Percentiles rank a stretch among this genome's conserved stretches.
Conservation (phyloP, 2,329 filamentous ascomycete genomes). For the Fusarium proliferatum region DNA sequence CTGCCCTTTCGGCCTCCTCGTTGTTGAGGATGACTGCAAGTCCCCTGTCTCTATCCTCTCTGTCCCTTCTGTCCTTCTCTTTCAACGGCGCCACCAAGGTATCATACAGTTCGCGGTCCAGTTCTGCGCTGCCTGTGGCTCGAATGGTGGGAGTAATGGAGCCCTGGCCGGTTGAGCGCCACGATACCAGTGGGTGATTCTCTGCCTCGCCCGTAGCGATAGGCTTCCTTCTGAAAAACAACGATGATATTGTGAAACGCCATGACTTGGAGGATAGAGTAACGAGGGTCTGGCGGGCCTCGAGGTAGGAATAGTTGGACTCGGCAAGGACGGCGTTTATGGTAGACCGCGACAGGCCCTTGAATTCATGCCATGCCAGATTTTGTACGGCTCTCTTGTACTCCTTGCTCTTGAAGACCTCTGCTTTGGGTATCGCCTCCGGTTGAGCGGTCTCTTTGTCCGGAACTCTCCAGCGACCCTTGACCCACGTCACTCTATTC, state of each 20-base stretch:
- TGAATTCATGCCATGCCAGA: constrained; percentile 81
- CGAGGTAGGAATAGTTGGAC: constrained; percentile 81
- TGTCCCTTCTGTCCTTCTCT: constrained; percentile 54
- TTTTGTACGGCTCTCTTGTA: constrained; percentile 77
- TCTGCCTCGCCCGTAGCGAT: constrained; percentile 65
- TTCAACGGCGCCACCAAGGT: constrained; percentile 67
- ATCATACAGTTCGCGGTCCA: constrained; percentile 70
- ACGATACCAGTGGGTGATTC: constrained; percentile 71
- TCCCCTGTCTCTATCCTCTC: constrained; percentile 63
- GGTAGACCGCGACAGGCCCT: constrained; percentile 76
- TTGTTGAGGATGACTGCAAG: constrained; percentile 66
- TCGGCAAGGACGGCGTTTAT: constrained; percentile 84
- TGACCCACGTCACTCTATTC: constrained; percentile 75
- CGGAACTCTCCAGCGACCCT: constrained; percentile 70
- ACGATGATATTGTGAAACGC: constrained; percentile 77
- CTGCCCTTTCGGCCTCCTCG: constrained; percentile 67
- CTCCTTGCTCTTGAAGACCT: constrained; percentile 73
- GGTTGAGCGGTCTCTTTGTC: constrained; percentile 50
- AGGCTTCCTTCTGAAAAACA: constrained; percentile 75
- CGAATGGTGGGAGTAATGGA: constrained; percentile 70
- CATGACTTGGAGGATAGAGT: constrained; percentile 78
- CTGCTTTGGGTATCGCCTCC: constrained; percentile 63
- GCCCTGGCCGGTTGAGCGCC: constrained; percentile 67
- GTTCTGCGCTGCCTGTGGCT: constrained; percentile 72
- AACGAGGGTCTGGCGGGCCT: constrained; percentile 76